A percentile compares a stretch with the other conserved stretches of the same genome.
phyloP scores from a whole-genome alignment of 345 rosid genomes.

The Eucalyptus albens region DNA sequence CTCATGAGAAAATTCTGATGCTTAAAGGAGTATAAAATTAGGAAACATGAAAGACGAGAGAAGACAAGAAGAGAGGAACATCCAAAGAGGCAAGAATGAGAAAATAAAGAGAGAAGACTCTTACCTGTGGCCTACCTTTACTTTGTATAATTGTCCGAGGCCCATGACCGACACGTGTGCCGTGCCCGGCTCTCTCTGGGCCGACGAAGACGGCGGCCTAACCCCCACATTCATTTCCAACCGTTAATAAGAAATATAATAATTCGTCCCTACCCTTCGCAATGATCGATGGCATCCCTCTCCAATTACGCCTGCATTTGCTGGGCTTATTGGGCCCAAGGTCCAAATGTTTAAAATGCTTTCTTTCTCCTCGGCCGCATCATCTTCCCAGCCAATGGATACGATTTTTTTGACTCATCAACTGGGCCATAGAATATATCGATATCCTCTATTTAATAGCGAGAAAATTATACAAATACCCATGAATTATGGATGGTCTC shows the following conservation, averaged over 20 bases:
- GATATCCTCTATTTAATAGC: not conserved
- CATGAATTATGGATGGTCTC: no score
- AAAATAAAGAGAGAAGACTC: not conserved
- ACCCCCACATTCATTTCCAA: no score
- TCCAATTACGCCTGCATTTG: not conserved
- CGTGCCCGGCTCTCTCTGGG: not conserved
- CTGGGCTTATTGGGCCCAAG: not conserved
- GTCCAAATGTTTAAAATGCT: not conserved
- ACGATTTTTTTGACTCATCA: not conserved
- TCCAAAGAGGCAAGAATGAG: not conserved
- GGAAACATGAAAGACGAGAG: not conserved
- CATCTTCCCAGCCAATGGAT: no score
- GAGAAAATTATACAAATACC: no score
- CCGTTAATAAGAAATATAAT: no score
- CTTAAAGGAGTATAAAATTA: not conserved
- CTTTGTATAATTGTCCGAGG: not conserved
- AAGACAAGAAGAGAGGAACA: not conserved
- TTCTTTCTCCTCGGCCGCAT: not conserved
- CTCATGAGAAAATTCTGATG: not conserved
- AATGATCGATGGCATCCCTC: not conserved
- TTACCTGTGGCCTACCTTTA: not conserved
- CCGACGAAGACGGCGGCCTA: not conserved
- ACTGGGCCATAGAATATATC: not conserved
- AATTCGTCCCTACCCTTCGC: no score
- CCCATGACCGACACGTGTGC: not conserved